Evolutionary conservation across 352 stramenopile genomes (phyloP).

Genomic region (Saprolegnia parasitica): DNA sequence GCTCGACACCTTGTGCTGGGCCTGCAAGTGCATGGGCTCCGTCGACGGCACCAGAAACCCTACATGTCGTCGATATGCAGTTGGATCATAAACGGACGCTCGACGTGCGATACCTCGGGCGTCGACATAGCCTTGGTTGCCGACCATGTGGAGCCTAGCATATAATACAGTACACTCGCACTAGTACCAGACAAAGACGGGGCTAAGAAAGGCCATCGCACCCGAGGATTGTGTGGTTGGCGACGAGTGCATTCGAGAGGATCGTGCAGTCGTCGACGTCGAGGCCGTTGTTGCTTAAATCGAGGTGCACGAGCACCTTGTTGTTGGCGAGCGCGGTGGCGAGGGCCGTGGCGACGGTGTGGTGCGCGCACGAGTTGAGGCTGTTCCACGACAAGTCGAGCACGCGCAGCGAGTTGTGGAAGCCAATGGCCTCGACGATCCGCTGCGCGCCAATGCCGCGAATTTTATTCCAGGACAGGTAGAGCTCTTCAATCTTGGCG

Average conservation of each 20-base stretch:
- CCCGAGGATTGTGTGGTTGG: conserved; percentile 68
- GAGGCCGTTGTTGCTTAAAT: conserved; percentile 67
- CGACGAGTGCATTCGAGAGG: conserved; percentile 55
- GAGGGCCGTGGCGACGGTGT: conserved; percentile 47
- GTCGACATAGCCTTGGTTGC: conserved; percentile 65
- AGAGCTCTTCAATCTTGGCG: conserved; percentile 68
- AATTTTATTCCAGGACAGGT: conserved; percentile 71
- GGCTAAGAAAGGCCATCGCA: not conserved
- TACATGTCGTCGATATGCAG: not conserved
- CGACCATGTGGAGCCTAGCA: conserved; percentile 55
- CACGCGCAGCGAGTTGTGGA: conserved; percentile 60
- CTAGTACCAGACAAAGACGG: not conserved
- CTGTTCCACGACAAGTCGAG: conserved; percentile 77
- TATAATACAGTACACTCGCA: not conserved
- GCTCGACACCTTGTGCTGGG: conserved; percentile 76
- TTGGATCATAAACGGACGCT: too few relatives aligned
- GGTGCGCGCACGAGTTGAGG: conserved; percentile 45
- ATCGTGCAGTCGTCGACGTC: conserved; percentile 57
- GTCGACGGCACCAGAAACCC: conserved; percentile 60
- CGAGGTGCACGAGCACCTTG: conserved; percentile 63
- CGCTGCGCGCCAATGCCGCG: conserved; percentile 62
- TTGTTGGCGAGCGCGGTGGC: conserved; percentile 67
- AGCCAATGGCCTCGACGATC: conserved; percentile 68
- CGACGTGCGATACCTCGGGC: conserved; percentile 32
- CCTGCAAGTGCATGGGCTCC: conserved; percentile 37